Evolutionary conservation across 2,329 filamentous ascomycete genomes (phyloP), one percentile per base, ranked within the genome.

Genomic region (Monilinia fructigena): DNA sequence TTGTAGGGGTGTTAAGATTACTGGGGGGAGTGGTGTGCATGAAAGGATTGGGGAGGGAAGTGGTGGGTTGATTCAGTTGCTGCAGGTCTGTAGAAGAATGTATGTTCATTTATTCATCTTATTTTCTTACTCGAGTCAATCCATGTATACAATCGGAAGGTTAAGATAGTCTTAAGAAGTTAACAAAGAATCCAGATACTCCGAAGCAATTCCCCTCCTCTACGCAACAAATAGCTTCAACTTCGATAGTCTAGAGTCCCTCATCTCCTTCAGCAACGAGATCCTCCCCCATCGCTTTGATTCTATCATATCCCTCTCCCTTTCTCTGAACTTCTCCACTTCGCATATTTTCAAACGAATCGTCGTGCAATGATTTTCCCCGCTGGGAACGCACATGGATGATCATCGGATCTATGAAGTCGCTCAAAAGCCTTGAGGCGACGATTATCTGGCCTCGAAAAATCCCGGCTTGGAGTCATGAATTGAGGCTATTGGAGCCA

Each of bases 141-240:
- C 28, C 40, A 18, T 2, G 12, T 40, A 20, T 28, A 18, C 38
- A 10, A 23, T 28, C 26, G 38, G 3, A 47, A 58, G 20, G 47
- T 31, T n/a, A 18, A 31, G 6, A n/a, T 14, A 47, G 18, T 1
- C 26, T 26, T 7, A 48, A 48, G 11, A 26, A 60, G 26, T 20
- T 35, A 60, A 48, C 20, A 48, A 18, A 31, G 1, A 12, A 50
- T 10, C 47, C 50, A 74, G 72, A 47, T 74, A 74, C 31, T 59
- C 67, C 10, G 70, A 72, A 45, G 70, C 71, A 56, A 68, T 73
- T 18, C 23, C 65, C 18, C 60, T 73, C 5, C 68, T 74, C n/a
- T 74, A 74, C 58, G 66, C 63, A 20, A 60, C 66, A 55, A 74
- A 72, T 42, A 71, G 55, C 12, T 73, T 74, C 55, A 69, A 74